Base-by-base conservation (phyloP, 306 rosid species). In the Cucumis cinereus region DNA sequence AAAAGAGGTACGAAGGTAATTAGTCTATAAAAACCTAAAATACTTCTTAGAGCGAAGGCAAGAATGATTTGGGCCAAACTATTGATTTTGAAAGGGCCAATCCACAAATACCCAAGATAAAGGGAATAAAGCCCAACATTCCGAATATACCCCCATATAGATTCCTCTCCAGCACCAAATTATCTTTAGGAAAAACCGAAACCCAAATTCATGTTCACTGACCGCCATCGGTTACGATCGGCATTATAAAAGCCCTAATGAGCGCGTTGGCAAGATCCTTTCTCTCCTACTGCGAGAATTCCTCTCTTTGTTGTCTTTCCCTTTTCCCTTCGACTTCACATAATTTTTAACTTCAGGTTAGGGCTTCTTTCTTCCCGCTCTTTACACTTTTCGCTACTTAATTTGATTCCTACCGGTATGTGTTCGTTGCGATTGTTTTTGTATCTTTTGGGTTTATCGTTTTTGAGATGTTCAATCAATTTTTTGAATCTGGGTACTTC, bases 301-400 rank as follows among this genome's bases (percentile, higher is more conserved):
- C 75, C 59, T 71, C 41, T 49, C 41, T 49, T 22, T 49, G 59
- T 36, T 19, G 75, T 71, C 75, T 49, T 71, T 49, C 24, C 75
- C 59, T 68, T 71, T 71, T 71, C 75, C 75, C 5, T 49, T 45
- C 58, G 43, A 26, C 74, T 41, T 69, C 74, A 43, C 38, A 69
- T 45, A 69, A 43, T 50, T 33, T 26, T 63, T 26, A 69, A 69
- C 14, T 33, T 63, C 49, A 36, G 71, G 47, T 35, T 63, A 43
- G 56, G 56, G 74, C n/a, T 69, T 38, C 22, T 69, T 26, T 24
- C 55, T 69, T 69, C 74, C 74, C 52, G 56, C 56, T 45, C 56
- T 24, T 19, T 10, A 47, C n/a, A 68, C 38, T 4, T 70, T 70
- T 8, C 33, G 9, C 58, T 71, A 49, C 43, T 71, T 28, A 15